A percentile compares a stretch with the other conserved stretches of the same genome.
These are phyloP conservation scores for Lagenidium sp. DNA, from an alignment of 352 stramenopile genomes.

Conservation along the genomic window DNA sequence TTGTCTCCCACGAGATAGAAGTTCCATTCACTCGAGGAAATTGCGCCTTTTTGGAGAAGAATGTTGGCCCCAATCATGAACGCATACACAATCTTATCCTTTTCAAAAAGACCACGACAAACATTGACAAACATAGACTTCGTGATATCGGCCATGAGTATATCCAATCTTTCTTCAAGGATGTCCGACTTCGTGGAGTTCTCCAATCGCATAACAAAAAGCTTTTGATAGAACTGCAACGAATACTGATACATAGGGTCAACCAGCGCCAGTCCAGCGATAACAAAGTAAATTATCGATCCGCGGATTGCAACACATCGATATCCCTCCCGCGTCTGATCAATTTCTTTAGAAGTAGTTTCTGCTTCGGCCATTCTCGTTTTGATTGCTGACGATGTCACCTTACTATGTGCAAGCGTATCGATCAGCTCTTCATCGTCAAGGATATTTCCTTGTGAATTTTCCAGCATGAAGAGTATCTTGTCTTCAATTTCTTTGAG, in stretches of 20 bases:
- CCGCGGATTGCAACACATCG: conserved; percentile 85
- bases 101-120: conserved; percentile 91
- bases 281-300: conserved; percentile 93
- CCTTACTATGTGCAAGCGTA: conserved; percentile 84
- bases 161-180: conserved; percentile 74
- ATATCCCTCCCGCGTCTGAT: conserved; percentile 87
- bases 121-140: conserved; percentile 92
- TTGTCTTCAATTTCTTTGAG: conserved; percentile 94
- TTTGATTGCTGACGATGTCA: conserved; percentile 87
- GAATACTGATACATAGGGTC: conserved; percentile 95
- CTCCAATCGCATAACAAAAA: conserved; percentile 88
- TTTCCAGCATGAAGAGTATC: conserved; percentile 91
- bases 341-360: conserved; percentile 86
- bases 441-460: conserved; percentile 91
- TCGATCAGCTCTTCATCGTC: conserved; percentile 93
- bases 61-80: conserved; percentile 92
- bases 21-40: conserved; percentile 73
- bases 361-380: conserved; percentile 87
- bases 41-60: conserved; percentile 57
- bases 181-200: conserved; percentile 74
- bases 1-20: conserved; percentile 88
- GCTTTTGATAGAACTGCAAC: conserved; percentile 91
- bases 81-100: conserved; percentile 93
- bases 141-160: conserved; percentile 90
- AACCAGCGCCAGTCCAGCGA: conserved; percentile 86